These are phyloP conservation scores for Diaporthe capsici DNA, from an alignment of 2,329 filamentous ascomycete species.

Conservation along the genomic window DNA sequence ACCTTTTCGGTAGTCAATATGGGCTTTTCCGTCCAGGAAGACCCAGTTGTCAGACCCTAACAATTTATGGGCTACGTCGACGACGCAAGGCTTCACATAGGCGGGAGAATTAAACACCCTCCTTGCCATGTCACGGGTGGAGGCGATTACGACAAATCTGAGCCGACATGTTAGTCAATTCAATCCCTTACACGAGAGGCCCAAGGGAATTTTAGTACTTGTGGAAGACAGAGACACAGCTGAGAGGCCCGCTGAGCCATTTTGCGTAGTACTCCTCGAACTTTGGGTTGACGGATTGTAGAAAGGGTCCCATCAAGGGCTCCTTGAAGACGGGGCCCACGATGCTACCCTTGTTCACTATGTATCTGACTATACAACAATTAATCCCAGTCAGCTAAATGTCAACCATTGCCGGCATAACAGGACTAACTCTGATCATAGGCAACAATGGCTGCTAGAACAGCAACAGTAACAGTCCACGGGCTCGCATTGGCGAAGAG, in stretches of 20 bases:
- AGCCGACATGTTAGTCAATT: background rate
- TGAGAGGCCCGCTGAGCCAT: background rate
- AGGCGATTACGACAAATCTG: background rate
- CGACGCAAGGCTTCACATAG: constrained; percentile 95
- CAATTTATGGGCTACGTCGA: constrained; percentile 94
- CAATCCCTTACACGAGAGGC: background rate
- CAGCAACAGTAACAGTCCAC: background rate
- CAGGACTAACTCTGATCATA: background rate
- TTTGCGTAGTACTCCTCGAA: background rate
- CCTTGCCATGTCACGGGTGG: constrained; percentile 80
- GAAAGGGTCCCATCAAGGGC: background rate
- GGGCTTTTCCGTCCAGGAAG: constrained; percentile 93
- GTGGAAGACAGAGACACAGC: background rate
- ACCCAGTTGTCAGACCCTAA: constrained; percentile 95
- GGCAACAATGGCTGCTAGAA: background rate
- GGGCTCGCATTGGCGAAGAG: background rate
- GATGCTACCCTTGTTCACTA: background rate
- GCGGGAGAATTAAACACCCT: constrained; percentile 95
- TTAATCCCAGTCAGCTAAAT: background rate
- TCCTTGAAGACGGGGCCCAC: background rate
- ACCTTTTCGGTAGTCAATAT: constrained; percentile 97
- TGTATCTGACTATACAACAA: background rate
- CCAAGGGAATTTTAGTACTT: background rate
- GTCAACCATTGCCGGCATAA: background rate
- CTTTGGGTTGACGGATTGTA: background rate